Base-by-base conservation (phyloP, 2,329 filamentous ascomycete genomes). In the Sordariomycetes sp. region DNA sequence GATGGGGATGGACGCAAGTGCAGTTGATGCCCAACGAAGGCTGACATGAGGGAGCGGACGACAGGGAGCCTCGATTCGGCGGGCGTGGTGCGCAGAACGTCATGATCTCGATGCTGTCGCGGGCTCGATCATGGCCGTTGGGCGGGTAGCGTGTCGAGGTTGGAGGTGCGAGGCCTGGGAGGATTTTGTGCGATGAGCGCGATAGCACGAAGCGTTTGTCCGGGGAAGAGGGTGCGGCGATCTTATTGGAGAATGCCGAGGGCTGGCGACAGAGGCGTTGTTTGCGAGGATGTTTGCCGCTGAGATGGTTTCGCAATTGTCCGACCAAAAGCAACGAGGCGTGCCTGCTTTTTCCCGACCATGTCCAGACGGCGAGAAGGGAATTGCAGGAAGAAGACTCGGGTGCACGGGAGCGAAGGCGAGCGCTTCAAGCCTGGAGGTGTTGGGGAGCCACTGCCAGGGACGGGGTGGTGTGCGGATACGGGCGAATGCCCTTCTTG, bases 231-330 rank as follows among this genome's bases (percentile, higher is more conserved):
- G 34, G 33, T 25, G 24, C 21, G 15, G 18, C 21, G 15, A n/a
- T 33, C 33, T 42, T 38, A 42, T 42, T 42, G 40, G 40, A 40
- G 40, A 42, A 42, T 42, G 35, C n/a, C n/a, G n/a, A n/a, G n/a
- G n/a, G n/a, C n/a, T n/a, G n/a, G 27, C n/a, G 14, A 25, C 34
- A 36, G 34, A 29, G 34, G 34, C 23, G 15, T 17, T 14, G 31
- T 25, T 26, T 33, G 31, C 12, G 19, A n/a, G n/a, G n/a, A n/a
- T n/a, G n/a, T n/a, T n/a, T 33, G 4, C 8, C 31, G 20, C 31
- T 33, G 31, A 27, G 24, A 5, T 16, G 10, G 30, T 32, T 21
- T 32, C 30, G 30, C 30, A 32, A 32, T 21, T 32, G 30, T 21
- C 30, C 10, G 30, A 21, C 30, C 8, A n/a, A 15, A 15, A n/a